A percentile compares a stretch with the other conserved stretches of the same genome.
Evolutionary conservation across 768 basidiomycete species (phyloP).

Genomic region (Kwoniella dendrophila): DNA sequence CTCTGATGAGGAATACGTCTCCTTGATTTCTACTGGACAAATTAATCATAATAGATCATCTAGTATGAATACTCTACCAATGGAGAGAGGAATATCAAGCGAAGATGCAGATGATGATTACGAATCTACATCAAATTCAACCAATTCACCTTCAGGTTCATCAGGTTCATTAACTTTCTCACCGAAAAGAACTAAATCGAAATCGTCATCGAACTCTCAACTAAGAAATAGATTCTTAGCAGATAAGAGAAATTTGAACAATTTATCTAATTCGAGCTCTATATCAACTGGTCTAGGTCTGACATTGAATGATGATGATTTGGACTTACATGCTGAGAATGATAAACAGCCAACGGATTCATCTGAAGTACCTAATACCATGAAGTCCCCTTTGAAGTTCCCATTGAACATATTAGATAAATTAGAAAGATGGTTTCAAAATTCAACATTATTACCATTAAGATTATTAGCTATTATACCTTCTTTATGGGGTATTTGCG

Average conservation of each 20-base stretch:
- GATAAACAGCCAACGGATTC: background rate
- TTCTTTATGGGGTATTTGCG: conserved; percentile 37
- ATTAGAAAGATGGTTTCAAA: conserved; percentile 24
- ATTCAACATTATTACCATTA: conserved; percentile 41
- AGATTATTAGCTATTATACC: conserved; percentile 51
- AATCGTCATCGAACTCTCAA: background rate
- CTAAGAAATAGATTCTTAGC: background rate
- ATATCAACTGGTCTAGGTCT: conserved; percentile 16
- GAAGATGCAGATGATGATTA: conserved; percentile 51
- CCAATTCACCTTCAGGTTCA: conserved; percentile 26
- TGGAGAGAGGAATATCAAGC: conserved; percentile 15
- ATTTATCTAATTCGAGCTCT: background rate
- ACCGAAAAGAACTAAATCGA: conserved; percentile 1
- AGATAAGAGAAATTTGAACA: background rate
- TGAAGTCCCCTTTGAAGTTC: too few relatives aligned
- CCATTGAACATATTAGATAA: conserved; percentile 4
- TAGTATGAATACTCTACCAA: too few relatives aligned
- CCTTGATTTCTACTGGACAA: background rate
- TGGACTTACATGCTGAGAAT: background rate
- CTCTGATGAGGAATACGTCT: conserved; percentile 11
- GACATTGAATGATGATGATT: background rate
- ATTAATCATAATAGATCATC: background rate
- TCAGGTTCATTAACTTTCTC: conserved; percentile 13
- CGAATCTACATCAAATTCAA: conserved; percentile 20
- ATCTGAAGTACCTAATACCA: background rate